Evolutionary conservation across 148 eudicot genomes (phyloP).

Genomic region (Rhododendron mucronatum): DNA sequence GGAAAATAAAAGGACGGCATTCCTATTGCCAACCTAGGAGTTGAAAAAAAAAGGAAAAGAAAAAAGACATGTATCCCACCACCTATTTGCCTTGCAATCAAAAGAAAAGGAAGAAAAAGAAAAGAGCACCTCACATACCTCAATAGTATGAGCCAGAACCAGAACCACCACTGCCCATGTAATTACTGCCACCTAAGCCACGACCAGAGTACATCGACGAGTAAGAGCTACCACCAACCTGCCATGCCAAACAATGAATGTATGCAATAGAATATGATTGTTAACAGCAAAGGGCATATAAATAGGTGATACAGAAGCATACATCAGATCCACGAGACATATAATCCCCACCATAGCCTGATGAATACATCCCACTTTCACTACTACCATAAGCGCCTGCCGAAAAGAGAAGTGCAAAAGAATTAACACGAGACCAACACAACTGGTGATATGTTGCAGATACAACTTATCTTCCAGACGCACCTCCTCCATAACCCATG

Average conservation of each 20-base stretch:
- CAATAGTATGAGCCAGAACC: conserved; percentile 67
- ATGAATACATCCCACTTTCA: conserved; percentile 76
- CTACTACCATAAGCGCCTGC: conserved; percentile 70
- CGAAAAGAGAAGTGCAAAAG: neutral
- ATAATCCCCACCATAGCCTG: conserved; percentile 73
- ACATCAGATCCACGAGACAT: conserved; percentile 84
- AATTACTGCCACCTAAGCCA: conserved; percentile 62
- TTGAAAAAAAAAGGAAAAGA: neutral
- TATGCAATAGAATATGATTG: neutral
- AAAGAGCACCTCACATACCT: conserved; percentile 26
- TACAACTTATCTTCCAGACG: conserved; percentile 6
- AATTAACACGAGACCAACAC: neutral
- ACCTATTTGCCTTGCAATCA: neutral
- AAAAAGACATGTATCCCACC: neutral
- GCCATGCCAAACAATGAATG: conserved; percentile 12
- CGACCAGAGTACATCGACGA: conserved; percentile 79
- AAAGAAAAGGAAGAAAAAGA: neutral
- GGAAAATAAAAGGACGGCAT: neutral
- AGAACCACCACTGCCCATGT: conserved; percentile 77
- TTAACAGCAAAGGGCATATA: neutral
- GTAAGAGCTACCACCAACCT: conserved; percentile 89
- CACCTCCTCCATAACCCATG: conserved; percentile 65
- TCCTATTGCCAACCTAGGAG: conserved; percentile 3
- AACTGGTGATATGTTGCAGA: neutral
- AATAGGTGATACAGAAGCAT: conserved; percentile 19